Evolutionary conservation across 371 early-diverging fungal species (phyloP).

Genomic region (Mycotypha africana): DNA sequence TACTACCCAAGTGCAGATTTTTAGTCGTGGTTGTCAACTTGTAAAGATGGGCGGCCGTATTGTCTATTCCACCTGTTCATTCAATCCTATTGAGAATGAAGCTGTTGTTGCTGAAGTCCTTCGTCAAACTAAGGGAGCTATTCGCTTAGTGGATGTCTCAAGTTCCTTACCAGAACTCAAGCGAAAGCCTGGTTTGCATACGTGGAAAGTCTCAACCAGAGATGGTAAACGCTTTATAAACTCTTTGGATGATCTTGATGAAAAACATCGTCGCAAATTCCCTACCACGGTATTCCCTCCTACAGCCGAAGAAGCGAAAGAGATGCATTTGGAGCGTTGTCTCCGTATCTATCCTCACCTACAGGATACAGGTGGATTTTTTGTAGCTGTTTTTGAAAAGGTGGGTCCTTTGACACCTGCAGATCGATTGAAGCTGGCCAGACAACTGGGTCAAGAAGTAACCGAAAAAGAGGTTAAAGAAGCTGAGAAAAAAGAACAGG

Average conservation of each 20-base stretch:
- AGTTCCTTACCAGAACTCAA: conserved; percentile 66
- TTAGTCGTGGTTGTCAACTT: conserved; percentile 85
- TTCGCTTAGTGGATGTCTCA: conserved; percentile 83
- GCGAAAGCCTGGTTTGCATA: conserved; percentile 71
- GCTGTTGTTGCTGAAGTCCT: conserved; percentile 90
- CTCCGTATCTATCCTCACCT: conserved; percentile 93
- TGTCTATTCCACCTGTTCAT: conserved; percentile 99
- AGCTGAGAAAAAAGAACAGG: conserved; percentile 15
- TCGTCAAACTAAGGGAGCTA: conserved; percentile 56
- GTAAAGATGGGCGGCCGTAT: conserved; percentile 91
- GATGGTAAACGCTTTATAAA: conserved; percentile 54
- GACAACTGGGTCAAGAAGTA: conserved; percentile 12
- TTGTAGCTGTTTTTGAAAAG: conserved; percentile 96
- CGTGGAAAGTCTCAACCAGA: conserved; percentile 83
- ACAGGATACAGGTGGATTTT: conserved; percentile 99
- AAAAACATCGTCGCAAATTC: conserved; percentile 39
- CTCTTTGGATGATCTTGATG: conserved; percentile 52
- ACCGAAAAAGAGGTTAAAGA: conserved; percentile 16
- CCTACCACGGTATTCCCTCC: conserved; percentile 71
- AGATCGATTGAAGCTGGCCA: conserved; percentile 37
- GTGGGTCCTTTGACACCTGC: conserved; percentile 55
- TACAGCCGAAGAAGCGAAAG: conserved; percentile 47
- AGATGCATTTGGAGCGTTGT: conserved; percentile 29
- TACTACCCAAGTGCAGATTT: conserved; percentile 82
- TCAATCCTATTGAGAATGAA: conserved; percentile 98